Evolutionary conservation across 1,284 basidiomycete genomes (phyloP).

Genomic region (Psilocybe mexicana): DNA sequence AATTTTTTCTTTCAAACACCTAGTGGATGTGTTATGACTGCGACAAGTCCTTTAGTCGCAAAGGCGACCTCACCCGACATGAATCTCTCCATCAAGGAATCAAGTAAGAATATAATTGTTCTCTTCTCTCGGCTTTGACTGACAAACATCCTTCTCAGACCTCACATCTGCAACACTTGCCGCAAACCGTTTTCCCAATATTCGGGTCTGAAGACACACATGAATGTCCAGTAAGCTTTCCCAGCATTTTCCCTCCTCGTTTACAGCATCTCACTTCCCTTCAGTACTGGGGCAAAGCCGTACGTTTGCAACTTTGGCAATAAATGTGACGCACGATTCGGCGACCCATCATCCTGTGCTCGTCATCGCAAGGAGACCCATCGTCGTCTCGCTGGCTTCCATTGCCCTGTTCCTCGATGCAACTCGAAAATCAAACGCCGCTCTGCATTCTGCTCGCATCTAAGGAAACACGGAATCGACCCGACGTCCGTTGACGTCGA

Average conservation of each 20-base stretch:
- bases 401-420: conserved; percentile 46
- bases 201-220: conserved; percentile 57
- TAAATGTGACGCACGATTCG: conserved; percentile 49
- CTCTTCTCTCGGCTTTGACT: background rate
- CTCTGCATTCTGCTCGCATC: conserved; percentile 53
- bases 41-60: conserved; percentile 46
- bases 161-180: conserved; percentile 47
- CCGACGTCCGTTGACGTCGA: conserved; percentile 29
- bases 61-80: conserved; percentile 57
- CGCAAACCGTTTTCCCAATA: conserved; percentile 52
- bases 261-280: conserved; percentile 5
- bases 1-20: background rate
- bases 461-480: conserved; percentile 49
- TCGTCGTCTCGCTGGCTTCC: conserved; percentile 37
- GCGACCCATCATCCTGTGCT: conserved; percentile 63
- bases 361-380: conserved; percentile 65
- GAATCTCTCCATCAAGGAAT: conserved; percentile 42
- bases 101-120: conserved; percentile 36
- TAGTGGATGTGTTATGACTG: conserved; percentile 40
- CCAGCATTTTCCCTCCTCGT: background rate
- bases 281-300: conserved; percentile 54
- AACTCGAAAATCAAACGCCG: conserved; percentile 59
- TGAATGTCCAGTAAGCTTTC: conserved; percentile 56
- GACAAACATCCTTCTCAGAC: conserved; percentile 31
- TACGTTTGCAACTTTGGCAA: conserved; percentile 42